Percentiles rank a stretch among this genome's conserved stretches.
phyloP scores from a whole-genome alignment of 78 protist species.

The Dictyostelium brefeldianum region DNA sequence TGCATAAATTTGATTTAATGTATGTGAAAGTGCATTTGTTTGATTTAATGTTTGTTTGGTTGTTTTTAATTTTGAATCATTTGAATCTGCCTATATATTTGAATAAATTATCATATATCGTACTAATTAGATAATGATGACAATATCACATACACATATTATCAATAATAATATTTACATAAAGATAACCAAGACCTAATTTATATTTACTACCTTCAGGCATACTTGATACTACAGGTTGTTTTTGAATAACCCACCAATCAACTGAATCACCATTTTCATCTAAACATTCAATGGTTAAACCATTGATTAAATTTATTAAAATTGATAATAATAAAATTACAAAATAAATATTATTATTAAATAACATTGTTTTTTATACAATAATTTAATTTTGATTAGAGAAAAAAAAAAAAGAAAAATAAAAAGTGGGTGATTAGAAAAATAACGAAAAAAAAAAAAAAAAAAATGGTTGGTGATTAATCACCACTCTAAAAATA shows the following conservation, averaged over 20 bases:
- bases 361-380: too few species aligned
- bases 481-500: too few species aligned
- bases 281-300: conserved; percentile 34
- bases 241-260: conserved; percentile 82
- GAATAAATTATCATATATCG: too few species aligned
- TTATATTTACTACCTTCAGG: not conserved
- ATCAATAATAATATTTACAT: not conserved
- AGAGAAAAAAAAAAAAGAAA: too few species aligned
- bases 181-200: conserved; percentile 16
- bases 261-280: conserved; percentile 64
- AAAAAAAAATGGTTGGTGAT: too few species aligned
- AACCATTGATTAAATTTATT: not conserved
- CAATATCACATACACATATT: not conserved
- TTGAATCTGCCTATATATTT: conserved; percentile 59
- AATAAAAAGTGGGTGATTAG: too few species aligned
- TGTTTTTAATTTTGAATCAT: not conserved
- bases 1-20: conserved; percentile 30
- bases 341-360: not conserved
- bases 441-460: too few species aligned
- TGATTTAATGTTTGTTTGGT: conserved; percentile 5
- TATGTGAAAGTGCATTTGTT: conserved; percentile 43
- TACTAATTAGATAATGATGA: too few species aligned
- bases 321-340: conserved; percentile 3
- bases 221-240: not conserved
- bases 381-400: too few species aligned